These are phyloP conservation scores for Phaseolus lunatus DNA, from an alignment of 306 rosid genomes.

Conservation along the genomic window DNA sequence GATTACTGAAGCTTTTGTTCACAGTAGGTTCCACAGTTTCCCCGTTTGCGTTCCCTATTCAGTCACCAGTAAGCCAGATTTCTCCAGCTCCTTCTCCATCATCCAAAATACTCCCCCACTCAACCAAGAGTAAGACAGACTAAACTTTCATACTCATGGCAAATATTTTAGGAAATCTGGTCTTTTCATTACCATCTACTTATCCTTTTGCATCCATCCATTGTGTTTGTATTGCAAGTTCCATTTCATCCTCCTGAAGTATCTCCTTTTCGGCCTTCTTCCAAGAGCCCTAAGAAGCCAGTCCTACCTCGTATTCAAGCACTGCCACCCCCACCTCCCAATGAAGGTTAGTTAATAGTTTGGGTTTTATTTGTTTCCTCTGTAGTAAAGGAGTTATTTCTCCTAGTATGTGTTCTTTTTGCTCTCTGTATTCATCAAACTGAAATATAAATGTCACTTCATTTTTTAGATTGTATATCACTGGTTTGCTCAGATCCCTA, in stretches of 20 bases:
- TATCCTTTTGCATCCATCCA: slow-evolving; percentile 37
- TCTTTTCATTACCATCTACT: slow-evolving; percentile 35
- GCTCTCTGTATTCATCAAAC: slow-evolving; percentile 34
- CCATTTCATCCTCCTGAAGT: slow-evolving; percentile 56
- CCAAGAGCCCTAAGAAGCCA: slow-evolving; percentile 61
- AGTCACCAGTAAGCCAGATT: slow-evolving; percentile 58
- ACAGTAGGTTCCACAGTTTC: slow-evolving; percentile 56
- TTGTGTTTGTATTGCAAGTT: slow-evolving; percentile 52
- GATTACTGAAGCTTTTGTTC: slow-evolving; percentile 37
- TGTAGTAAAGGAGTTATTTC: slow-evolving; percentile 1
- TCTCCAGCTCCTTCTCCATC: slow-evolving; percentile 78
- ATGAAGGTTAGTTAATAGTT: slow-evolving; percentile 64
- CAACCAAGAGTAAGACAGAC: slow-evolving; percentile 67
- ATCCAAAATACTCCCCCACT: slow-evolving; percentile 46
- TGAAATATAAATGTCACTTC: slow-evolving; percentile 40
- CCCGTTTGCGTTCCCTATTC: slow-evolving; percentile 53
- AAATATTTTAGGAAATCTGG: slow-evolving; percentile 8
- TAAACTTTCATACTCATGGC: slow-evolving; percentile 13
- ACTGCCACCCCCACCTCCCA: slow-evolving; percentile 97
- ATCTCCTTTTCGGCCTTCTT: slow-evolving; percentile 54
- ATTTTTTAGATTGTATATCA: slow-evolving; percentile 72
- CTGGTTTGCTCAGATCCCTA: slow-evolving; percentile 74
- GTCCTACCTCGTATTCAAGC: slow-evolving; percentile 61
- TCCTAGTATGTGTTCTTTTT: slow-evolving; percentile 20
- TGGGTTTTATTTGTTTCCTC: slow-evolving; percentile 18